phyloP scores from a whole-genome alignment of 768 basidiomycete species.

The Lentinula sp. region DNA sequence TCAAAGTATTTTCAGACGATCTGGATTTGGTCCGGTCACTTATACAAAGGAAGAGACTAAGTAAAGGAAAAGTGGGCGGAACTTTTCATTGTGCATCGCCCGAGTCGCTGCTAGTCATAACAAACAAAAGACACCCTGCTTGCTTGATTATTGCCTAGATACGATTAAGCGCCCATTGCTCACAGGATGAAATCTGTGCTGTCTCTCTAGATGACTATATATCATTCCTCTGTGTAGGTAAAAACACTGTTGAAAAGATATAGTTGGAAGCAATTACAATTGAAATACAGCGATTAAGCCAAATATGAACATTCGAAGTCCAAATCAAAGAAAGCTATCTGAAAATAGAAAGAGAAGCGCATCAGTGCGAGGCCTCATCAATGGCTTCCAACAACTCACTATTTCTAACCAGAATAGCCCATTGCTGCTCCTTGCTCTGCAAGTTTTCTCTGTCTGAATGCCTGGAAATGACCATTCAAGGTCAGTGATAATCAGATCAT shows the following conservation, averaged over 20 bases:
- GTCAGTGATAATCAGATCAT: conserved; percentile 2
- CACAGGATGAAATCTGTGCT: too few species aligned
- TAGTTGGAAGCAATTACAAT: neutral
- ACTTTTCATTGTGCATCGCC: too few species aligned
- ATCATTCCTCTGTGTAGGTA: too few species aligned
- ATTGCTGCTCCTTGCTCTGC: conserved; percentile 54
- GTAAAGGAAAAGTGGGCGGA: too few species aligned
- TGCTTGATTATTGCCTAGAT: too few species aligned
- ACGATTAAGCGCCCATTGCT: too few species aligned
- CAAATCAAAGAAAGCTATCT: conserved; percentile 4
- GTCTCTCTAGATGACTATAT: too few species aligned
- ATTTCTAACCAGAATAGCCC: conserved; percentile 53
- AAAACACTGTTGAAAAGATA: neutral
- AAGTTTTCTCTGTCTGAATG: conserved; percentile 70
- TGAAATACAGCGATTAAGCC: neutral
- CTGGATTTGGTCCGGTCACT: too few species aligned
- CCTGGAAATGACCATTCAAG: conserved; percentile 29
- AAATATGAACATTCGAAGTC: neutral
- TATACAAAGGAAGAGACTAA: too few species aligned
- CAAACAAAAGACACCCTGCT: too few species aligned
- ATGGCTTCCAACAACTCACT: conserved; percentile 22
- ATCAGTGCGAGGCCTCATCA: neutral
- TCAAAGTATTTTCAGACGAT: too few species aligned
- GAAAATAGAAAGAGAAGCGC: neutral
- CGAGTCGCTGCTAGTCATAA: too few species aligned